phyloP scores from a whole-genome alignment of 2,329 filamentous ascomycete genomes.

The Colletotrichum sp. region DNA sequence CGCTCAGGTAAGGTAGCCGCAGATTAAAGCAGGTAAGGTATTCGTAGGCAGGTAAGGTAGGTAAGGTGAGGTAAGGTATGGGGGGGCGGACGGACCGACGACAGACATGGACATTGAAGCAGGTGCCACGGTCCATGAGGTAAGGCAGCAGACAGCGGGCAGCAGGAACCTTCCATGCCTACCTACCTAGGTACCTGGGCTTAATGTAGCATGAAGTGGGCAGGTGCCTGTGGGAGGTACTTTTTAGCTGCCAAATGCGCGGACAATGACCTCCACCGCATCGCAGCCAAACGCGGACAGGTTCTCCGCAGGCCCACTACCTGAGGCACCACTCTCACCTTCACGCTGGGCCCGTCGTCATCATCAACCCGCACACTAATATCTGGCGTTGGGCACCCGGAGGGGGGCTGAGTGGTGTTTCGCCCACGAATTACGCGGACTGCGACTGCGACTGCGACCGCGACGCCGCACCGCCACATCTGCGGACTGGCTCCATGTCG shows the following conservation, averaged over 20 bases:
- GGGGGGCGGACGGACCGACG: not conserved
- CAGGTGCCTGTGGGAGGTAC: not conserved
- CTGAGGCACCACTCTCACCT: not conserved
- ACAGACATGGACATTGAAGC: not conserved
- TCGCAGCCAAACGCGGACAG: not conserved
- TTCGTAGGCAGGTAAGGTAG: not conserved
- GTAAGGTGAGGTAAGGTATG: not conserved
- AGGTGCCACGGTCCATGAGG: not conserved
- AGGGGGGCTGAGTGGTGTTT: conserved; percentile 7
- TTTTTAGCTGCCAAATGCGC: not conserved
- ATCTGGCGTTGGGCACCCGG: not conserved
- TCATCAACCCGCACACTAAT: not conserved
- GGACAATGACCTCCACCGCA: not conserved
- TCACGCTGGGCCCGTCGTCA: not conserved
- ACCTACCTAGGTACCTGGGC: too few relatives aligned
- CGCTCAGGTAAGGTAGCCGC: not conserved
- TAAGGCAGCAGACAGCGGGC: not conserved
- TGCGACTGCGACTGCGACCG: not conserved
- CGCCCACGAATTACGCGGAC: conserved; percentile 17
- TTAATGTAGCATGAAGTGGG: not conserved
- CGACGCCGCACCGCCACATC: not conserved
- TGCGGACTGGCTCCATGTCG: not conserved
- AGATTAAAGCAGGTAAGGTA: not conserved
- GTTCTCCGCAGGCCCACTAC: not conserved
- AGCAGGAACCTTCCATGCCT: not conserved